These are phyloP conservation scores for Fraxinus dipetala DNA, from an alignment of 305 asterid species.

Conservation along the genomic window DNA sequence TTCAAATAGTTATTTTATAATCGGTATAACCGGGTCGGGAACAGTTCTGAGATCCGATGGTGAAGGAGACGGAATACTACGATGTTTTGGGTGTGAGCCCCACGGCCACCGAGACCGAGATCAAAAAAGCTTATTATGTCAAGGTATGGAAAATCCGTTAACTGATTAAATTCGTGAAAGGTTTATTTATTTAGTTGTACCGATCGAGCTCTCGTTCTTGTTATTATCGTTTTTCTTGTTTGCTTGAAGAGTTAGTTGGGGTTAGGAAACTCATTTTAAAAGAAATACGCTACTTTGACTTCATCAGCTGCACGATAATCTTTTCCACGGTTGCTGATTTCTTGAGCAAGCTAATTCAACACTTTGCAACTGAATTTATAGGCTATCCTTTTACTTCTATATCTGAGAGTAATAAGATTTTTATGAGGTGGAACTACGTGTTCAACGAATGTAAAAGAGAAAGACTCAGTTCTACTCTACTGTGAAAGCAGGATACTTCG, in stretches of 20 bases:
- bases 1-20: not conserved
- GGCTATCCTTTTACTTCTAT: not conserved
- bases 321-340: not conserved
- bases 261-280: not conserved
- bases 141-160: conserved; percentile 47
- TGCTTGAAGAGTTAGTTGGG: not conserved
- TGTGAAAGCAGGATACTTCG: not conserved
- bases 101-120: conserved; percentile 74
- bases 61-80: conserved; percentile 88
- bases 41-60: conserved; percentile 43
- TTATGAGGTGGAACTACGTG: not conserved
- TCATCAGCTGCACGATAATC: not conserved
- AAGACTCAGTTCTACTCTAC: not conserved
- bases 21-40: conserved; percentile 18
- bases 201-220: not conserved
- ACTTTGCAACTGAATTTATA: not conserved
- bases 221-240: not conserved
- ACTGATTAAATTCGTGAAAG: not conserved
- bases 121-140: conserved; percentile 85
- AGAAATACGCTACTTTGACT: not conserved
- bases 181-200: not conserved
- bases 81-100: conserved; percentile 91
- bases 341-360: not conserved
- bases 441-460: not conserved
- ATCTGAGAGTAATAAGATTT: not conserved